These are phyloP conservation scores for Sporothrix inflata DNA, from an alignment of 2,329 filamentous ascomycete genomes.

Conservation along the genomic window DNA sequence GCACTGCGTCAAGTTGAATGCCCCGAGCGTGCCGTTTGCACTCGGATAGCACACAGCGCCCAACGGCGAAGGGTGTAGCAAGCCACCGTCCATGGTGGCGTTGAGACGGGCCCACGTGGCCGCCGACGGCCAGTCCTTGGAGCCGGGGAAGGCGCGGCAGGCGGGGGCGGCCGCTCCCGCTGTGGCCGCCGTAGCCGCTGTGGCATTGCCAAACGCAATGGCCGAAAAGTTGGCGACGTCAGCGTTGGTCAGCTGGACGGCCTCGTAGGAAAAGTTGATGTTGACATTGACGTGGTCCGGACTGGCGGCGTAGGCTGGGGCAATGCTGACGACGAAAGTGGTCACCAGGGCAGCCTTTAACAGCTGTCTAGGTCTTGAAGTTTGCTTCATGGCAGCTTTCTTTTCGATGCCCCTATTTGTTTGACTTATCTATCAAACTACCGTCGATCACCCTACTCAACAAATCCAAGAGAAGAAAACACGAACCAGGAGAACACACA, in stretches of 20 bases:
- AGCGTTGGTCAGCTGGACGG: conserved; percentile 38
- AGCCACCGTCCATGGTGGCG: conserved; percentile 38
- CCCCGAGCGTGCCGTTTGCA: conserved; percentile 31
- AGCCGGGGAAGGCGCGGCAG: conserved; percentile 42
- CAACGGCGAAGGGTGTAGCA: conserved; percentile 42
- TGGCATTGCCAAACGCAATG: conserved; percentile 38
- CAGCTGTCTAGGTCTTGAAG: background rate
- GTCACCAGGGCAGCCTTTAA: background rate
- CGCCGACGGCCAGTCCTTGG: conserved; percentile 39
- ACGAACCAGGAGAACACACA: background rate
- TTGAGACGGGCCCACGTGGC: conserved; percentile 40
- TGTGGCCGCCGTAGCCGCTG: conserved; percentile 32
- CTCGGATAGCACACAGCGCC: conserved; percentile 43
- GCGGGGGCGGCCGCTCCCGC: background rate
- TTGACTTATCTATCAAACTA: background rate
- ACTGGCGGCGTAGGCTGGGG: background rate
- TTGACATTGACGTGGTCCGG: background rate
- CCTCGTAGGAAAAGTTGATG: conserved; percentile 31
- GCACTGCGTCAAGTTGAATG: conserved; percentile 40
- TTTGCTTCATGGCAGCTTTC: background rate
- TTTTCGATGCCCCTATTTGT: background rate
- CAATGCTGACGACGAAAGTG: no score
- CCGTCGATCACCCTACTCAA: background rate
- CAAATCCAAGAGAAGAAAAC: background rate
- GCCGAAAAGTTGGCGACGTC: conserved; percentile 42